Base-by-base conservation (phyloP, 768 basidiomycete species). In the Termitomyces bulborhizus region DNA sequence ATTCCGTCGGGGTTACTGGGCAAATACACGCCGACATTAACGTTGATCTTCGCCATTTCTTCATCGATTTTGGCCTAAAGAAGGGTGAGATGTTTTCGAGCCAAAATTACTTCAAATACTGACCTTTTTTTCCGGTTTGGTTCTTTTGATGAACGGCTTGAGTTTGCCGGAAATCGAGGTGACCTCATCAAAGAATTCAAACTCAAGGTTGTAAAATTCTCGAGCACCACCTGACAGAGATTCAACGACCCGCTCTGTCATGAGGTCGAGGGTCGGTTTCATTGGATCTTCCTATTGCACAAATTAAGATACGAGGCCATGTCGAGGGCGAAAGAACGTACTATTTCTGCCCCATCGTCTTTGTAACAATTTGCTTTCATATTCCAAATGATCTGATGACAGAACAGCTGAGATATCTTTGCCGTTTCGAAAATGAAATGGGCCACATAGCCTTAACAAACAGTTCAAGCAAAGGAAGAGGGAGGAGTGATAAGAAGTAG, bases 311-410 rank as follows among this genome's bases (percentile, higher is more conserved):
- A 26, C 26, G 32, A 24, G 9, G 6, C 11, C 24, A 46, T 4
- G 9, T 21, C 31, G 9, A 29, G 46, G 12, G 16, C 36, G 8
- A 26, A 51, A 27, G 34, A 51, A 74, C 82, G 49, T 63, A 90
- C 93, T 56, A 89, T 76, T 68, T 95, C 94, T 13, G 84, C 92
- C 6, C 78, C 74, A 64, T 98, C 97, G 63, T 94, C 96, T 63
- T 89, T 92, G 69, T 85, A 97, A 58, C 90, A 93, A 65, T 99
- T 99, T 4, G 97, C 97, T 65, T 96, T 96, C 97, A 98, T 98
- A 68, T 98, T 99, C 97, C 97, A 99, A 58, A 99, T 92, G 60
- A 98, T 98, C 73, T 99, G 97, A 67, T 99, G 97, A 66, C 97
- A 99, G 75, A 99, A 99, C 24, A 93, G 71, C 67, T 96, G 95